A percentile compares a stretch with the other conserved stretches of the same genome.
Conservation (phyloP, 139 green algal genomes). For the Coccomyxa sp. region DNA sequence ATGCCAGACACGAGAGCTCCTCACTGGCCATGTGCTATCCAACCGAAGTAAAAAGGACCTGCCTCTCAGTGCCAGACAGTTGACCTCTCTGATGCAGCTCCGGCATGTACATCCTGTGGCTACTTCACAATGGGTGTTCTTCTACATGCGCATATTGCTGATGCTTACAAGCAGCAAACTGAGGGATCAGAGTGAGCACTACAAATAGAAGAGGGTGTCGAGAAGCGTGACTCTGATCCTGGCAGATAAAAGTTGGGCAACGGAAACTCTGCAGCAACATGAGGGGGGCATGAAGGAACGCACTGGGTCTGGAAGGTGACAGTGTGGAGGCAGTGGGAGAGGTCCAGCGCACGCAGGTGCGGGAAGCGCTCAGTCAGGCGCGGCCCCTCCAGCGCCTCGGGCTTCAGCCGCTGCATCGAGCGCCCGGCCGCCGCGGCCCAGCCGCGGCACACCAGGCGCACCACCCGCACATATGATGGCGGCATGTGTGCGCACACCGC, state of each 20-base stretch:
- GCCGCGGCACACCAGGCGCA: neutral
- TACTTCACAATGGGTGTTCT: neutral
- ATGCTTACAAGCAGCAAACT: no score
- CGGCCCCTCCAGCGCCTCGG: conserved; percentile 4
- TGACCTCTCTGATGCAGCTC: no score
- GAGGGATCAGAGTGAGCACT: no score
- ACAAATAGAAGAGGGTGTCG: no score
- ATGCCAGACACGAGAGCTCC: neutral
- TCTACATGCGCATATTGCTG: neutral
- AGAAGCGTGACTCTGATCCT: no score
- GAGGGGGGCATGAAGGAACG: neutral
- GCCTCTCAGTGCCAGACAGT: neutral
- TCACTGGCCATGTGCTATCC: no score
- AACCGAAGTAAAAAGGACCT: no score
- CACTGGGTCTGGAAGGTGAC: neutral
- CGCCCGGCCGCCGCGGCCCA: conserved; percentile 2
- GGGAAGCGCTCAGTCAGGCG: conserved; percentile 7
- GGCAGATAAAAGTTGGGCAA: no score
- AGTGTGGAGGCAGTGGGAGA: conserved; percentile 1
- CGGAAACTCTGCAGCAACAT: neutral
- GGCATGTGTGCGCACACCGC: conserved; percentile 1
- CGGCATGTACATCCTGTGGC: neutral
- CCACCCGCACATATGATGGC: conserved; percentile 2
- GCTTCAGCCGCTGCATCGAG: neutral
- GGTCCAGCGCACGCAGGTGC: conserved; percentile 8